Conservation (phyloP, 177 flowering plant species). For the Vitis hybrid region DNA sequence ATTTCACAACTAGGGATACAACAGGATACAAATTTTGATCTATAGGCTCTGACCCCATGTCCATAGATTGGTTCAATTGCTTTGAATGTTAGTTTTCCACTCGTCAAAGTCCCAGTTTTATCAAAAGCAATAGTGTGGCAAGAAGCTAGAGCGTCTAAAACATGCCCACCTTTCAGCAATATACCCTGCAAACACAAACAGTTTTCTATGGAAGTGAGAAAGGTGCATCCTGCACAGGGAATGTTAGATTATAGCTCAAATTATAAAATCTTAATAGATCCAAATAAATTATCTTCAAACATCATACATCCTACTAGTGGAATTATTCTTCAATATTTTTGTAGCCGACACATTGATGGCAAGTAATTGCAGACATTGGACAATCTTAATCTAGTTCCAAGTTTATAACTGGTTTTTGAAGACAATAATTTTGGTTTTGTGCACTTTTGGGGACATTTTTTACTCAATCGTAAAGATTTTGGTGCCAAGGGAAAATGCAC, state of each 20-base stretch:
- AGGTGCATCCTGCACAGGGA: constrained; percentile 1
- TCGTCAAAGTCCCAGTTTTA: constrained; percentile 97
- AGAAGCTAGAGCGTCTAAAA: constrained; percentile 89
- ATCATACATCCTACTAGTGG: too few relatives aligned
- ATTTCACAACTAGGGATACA: constrained; percentile 91
- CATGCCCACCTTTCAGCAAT: constrained; percentile 95
- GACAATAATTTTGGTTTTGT: too few relatives aligned
- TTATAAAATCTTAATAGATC: too few relatives aligned
- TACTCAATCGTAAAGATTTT: too few relatives aligned
- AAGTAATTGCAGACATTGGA: neutral
- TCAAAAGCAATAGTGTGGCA: constrained; percentile 95
- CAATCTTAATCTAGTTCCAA: neutral
- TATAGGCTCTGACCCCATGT: constrained; percentile 35
- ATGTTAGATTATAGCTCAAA: neutral
- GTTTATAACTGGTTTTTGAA: neutral
- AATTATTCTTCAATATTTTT: too few relatives aligned
- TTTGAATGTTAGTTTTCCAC: constrained; percentile 85
- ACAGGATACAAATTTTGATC: constrained; percentile 43
- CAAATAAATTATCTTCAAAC: too few relatives aligned
- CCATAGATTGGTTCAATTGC: constrained; percentile 97
- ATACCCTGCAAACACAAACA: constrained; percentile 60
- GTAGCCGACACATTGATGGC: neutral
- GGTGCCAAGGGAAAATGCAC: too few relatives aligned
- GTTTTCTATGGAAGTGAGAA: neutral
- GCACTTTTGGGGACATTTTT: too few relatives aligned